Percentiles rank a stretch among this genome's conserved stretches.
Evolutionary conservation across 768 basidiomycete species (phyloP).

Genomic region (Tricholoma hemisulphureum): DNA sequence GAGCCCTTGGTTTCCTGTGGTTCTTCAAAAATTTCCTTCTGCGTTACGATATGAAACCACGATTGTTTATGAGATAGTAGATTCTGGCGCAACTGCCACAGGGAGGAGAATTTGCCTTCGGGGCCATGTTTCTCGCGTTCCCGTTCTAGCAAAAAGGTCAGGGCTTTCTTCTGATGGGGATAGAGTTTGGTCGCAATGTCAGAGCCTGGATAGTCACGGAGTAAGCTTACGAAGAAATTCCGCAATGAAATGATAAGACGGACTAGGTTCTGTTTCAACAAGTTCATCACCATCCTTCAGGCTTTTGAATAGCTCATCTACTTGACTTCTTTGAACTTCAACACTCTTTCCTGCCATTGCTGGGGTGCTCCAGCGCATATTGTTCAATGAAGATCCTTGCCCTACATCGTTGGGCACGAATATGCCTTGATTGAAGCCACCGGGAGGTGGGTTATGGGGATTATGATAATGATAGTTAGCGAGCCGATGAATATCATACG

Average conservation of each 20-base stretch:
- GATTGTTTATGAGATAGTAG: conserved; percentile 41
- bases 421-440: conserved; percentile 51
- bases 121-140: conserved; percentile 60
- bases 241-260: conserved; percentile 20
- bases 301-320: conserved; percentile 91
- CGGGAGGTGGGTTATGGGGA: conserved; percentile 82
- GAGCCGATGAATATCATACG: conserved; percentile 60
- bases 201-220: conserved; percentile 36
- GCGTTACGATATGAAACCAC: conserved; percentile 87
- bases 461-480: conserved; percentile 75
- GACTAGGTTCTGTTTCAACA: conserved; percentile 81
- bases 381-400: conserved; percentile 31
- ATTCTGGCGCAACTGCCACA: conserved; percentile 65
- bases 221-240: background rate
- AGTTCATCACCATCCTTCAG: conserved; percentile 86
- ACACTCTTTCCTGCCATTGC: conserved; percentile 70
- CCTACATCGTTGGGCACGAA: conserved; percentile 41
- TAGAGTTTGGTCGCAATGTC: conserved; percentile 86
- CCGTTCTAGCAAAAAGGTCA: conserved; percentile 92
- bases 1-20: conserved; percentile 81
- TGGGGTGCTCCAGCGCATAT: conserved; percentile 58
- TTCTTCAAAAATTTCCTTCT: conserved; percentile 64
- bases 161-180: conserved; percentile 97
- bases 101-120: conserved; percentile 63
- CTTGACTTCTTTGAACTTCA: conserved; percentile 89